phyloP scores from a whole-genome alignment of 257 asterid species.

The Coffea eugenioides region DNA sequence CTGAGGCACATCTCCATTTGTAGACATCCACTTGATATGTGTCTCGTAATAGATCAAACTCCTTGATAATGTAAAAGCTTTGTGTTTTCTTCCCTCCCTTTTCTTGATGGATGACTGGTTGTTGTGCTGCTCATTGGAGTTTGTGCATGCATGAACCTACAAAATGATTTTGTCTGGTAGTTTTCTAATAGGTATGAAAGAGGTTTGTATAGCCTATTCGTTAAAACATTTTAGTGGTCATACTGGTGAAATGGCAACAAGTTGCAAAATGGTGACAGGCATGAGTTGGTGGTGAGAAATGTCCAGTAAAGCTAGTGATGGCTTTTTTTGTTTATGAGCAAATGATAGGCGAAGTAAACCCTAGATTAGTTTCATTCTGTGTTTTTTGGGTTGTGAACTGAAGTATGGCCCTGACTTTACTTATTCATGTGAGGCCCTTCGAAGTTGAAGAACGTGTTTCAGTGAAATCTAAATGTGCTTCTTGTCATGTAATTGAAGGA shows the following conservation, averaged over 20 bases:
- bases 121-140: background rate
- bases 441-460: background rate
- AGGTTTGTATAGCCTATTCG: background rate
- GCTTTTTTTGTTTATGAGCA: background rate
- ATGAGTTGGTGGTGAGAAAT: background rate
- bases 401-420: background rate
- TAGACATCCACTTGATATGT: background rate
- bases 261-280: background rate
- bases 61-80: background rate
- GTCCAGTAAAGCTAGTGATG: background rate
- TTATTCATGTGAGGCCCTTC: background rate
- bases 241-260: background rate
- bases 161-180: background rate
- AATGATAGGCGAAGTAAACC: background rate
- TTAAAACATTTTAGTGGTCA: background rate
- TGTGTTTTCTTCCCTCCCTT: background rate
- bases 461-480: background rate
- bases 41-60: background rate
- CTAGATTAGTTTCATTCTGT: background rate
- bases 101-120: background rate
- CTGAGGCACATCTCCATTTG: background rate
- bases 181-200: background rate
- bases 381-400: background rate
- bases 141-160: background rate
- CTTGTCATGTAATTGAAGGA: slow-evolving; percentile 50